Evolutionary conservation across 2,329 filamentous ascomycete genomes (phyloP).

Genomic region (Drechslerella coelobrocha): DNA sequence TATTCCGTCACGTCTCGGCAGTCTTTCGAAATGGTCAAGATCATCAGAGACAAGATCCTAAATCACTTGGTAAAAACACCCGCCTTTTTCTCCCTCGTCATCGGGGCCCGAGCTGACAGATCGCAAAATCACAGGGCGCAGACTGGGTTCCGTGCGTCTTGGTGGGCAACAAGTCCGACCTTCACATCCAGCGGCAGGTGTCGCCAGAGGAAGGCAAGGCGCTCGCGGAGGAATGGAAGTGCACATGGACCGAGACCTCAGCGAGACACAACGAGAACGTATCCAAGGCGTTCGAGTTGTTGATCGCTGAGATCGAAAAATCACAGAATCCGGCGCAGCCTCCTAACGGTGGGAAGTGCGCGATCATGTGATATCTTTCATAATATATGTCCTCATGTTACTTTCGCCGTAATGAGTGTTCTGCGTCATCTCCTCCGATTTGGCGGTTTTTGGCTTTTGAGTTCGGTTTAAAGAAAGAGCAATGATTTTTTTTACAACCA

Average conservation of each 20-base stretch:
- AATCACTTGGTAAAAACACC: conserved; percentile 78
- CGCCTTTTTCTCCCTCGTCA: conserved; percentile 9
- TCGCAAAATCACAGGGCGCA: conserved; percentile 69
- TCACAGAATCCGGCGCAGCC: conserved; percentile 87
- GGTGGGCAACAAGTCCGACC: conserved; percentile 95
- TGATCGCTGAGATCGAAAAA: conserved; percentile 95
- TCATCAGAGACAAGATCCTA: conserved; percentile 95
- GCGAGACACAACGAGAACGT: conserved; percentile 96
- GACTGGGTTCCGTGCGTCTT: conserved; percentile 92
- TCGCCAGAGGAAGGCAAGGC: conserved; percentile 82
- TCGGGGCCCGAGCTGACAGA: background rate
- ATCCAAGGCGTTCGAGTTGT: conserved; percentile 85
- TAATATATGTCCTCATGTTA: background rate
- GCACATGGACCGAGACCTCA: conserved; percentile 92
- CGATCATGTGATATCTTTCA: conserved; percentile 72
- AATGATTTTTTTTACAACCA: background rate
- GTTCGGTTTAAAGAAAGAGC: background rate
- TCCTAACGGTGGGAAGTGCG: conserved; percentile 78
- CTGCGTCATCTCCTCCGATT: background rate
- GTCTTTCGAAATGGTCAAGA: conserved; percentile 95
- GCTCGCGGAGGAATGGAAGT: conserved; percentile 84
- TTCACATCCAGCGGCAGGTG: conserved; percentile 93
- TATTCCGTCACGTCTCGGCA: conserved; percentile 95
- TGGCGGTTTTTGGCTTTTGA: background rate
- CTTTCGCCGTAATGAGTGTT: background rate